Percentiles rank a stretch among this genome's conserved stretches.
phyloP scores from a whole-genome alignment of 1,284 basidiomycete genomes.

The Irpex sp. region DNA sequence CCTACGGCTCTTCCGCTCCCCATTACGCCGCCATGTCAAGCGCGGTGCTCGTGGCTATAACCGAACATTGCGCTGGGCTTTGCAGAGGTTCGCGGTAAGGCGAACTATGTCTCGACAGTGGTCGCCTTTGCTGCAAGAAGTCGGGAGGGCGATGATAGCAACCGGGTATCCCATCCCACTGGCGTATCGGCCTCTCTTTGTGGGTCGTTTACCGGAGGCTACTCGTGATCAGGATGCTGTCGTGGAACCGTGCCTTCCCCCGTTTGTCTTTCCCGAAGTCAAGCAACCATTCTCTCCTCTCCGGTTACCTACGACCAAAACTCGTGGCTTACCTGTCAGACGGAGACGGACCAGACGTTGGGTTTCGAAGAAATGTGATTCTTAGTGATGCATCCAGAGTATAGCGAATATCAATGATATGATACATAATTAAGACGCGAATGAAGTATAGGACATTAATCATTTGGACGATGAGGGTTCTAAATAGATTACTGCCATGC shows the following conservation, averaged over 20 bases:
- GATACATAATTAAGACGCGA: conserved; percentile 12
- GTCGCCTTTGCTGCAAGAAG: conserved; percentile 39
- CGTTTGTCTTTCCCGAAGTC: conserved; percentile 29
- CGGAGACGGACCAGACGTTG: conserved; percentile 12
- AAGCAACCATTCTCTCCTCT: conserved; percentile 23
- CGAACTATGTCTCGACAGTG: conserved; percentile 24
- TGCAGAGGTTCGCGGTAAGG: conserved; percentile 5
- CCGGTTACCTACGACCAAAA: conserved; percentile 31
- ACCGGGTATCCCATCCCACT: conserved; percentile 45
- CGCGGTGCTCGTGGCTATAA: neutral
- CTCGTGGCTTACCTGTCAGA: conserved; percentile 37
- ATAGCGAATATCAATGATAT: conserved; percentile 10
- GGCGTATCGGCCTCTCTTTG: conserved; percentile 40
- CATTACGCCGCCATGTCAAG: neutral
- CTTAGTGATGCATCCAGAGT: neutral
- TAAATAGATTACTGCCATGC: conserved; percentile 41
- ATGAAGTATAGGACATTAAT: neutral
- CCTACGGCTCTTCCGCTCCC: conserved; percentile 40
- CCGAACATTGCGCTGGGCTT: neutral
- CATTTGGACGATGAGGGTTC: neutral
- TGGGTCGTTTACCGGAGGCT: conserved; percentile 30
- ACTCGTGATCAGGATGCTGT: conserved; percentile 15
- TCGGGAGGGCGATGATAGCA: conserved; percentile 42
- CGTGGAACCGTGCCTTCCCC: conserved; percentile 17
- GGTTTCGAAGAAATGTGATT: neutral